These are phyloP conservation scores for Helenozyma rhizophorensis DNA, from an alignment of 805 yeast genomes.

Conservation along the genomic window DNA sequence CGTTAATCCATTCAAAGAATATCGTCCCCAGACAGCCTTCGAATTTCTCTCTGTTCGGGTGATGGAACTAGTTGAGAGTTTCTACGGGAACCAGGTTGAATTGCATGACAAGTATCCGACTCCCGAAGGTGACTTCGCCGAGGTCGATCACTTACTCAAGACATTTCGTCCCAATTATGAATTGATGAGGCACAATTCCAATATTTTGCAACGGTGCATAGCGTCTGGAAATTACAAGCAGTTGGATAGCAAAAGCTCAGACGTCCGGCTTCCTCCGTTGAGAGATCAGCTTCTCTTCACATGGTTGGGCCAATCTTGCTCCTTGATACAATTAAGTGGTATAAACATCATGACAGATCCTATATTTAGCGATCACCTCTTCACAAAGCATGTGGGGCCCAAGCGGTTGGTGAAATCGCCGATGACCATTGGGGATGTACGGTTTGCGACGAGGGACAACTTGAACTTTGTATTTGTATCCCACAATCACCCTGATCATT, in stretches of 20 bases:
- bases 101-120: slow-evolving; percentile 30
- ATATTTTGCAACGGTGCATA: slow-evolving; percentile 25
- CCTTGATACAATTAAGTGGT: slow-evolving; percentile 64
- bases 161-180: slow-evolving; percentile 53
- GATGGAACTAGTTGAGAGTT: slow-evolving; percentile 62
- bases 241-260: slow-evolving; percentile 7
- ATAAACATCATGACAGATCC: slow-evolving; percentile 87
- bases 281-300: slow-evolving; percentile 59
- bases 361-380: slow-evolving; percentile 60
- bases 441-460: slow-evolving; percentile 49
- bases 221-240: slow-evolving; percentile 14
- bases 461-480: slow-evolving; percentile 71
- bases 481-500: slow-evolving; percentile 94
- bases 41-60: slow-evolving; percentile 77
- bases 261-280: slow-evolving; percentile 24
- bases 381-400: slow-evolving; percentile 70
- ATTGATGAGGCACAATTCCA: slow-evolving; percentile 33
- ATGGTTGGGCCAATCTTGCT: slow-evolving; percentile 93
- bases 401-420: slow-evolving; percentile 80
- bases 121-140: slow-evolving; percentile 33
- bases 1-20: slow-evolving; percentile 88
- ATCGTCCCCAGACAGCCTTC: slow-evolving; percentile 82
- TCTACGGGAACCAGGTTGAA: slow-evolving; percentile 35
- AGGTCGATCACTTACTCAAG: slow-evolving; percentile 55
- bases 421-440: slow-evolving; percentile 52